Conservation (phyloP, 2,329 filamentous ascomycete genomes). For the Gliomastix tumulicola region DNA sequence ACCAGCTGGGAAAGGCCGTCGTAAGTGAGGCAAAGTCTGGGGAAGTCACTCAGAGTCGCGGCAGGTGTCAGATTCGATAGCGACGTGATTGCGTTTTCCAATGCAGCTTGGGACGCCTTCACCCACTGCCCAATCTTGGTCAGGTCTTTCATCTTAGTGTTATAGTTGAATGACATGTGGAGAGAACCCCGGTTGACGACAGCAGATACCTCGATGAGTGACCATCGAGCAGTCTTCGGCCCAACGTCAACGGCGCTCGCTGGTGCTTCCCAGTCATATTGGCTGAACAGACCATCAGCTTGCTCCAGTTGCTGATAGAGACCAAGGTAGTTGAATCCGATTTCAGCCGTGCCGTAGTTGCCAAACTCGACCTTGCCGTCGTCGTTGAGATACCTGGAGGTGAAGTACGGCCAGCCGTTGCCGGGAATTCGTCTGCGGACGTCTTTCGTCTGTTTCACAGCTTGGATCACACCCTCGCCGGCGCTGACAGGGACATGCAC, state of each 20-base stretch:
- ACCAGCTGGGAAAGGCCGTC: constrained; percentile 31
- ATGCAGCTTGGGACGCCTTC: constrained; percentile 29
- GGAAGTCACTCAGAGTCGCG: constrained; percentile 34
- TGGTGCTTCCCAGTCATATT: too few species aligned
- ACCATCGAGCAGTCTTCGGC: constrained; percentile 20
- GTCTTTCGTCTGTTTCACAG: not conserved
- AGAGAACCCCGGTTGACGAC: constrained; percentile 34
- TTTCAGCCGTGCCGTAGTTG: not conserved
- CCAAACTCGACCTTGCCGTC: too few species aligned
- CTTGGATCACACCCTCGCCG: not conserved
- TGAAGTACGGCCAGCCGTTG: constrained; percentile 1
- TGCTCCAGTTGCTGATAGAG: constrained; percentile 1
- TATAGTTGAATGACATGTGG: constrained; percentile 36
- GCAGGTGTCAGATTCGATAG: constrained; percentile 27
- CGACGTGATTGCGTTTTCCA: constrained; percentile 28
- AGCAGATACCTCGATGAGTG: constrained; percentile 39
- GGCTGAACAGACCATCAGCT: too few species aligned
- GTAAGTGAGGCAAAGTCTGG: constrained; percentile 31
- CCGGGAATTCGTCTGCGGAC: not conserved
- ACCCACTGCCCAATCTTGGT: constrained; percentile 35
- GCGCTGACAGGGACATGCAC: constrained; percentile 4
- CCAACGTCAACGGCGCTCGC: constrained; percentile 6
- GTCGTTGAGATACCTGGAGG: not conserved
- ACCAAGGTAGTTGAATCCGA: not conserved
- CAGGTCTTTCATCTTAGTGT: constrained; percentile 28